Base-by-base conservation (phyloP, 2,329 filamentous ascomycete genomes). In the Fusarium falciforme region DNA sequence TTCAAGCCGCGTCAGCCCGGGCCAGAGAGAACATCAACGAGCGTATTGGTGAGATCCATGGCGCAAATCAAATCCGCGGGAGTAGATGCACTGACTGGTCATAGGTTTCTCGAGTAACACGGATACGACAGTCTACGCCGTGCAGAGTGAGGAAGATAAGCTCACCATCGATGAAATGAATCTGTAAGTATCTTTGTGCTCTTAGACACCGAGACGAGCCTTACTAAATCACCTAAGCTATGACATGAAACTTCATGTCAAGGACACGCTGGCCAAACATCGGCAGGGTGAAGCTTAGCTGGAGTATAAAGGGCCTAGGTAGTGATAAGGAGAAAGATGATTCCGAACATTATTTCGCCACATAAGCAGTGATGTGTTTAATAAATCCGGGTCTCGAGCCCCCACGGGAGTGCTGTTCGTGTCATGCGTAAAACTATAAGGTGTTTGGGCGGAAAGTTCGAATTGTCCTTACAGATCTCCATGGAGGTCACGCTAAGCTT, bases 1-100 rank as follows among this genome's bases (percentile, higher is more conserved):
- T 70, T 0, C 67, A 70, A 22, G 67, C 68, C 17, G 67, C 67
- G 2, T 69, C 66, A 7, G 68, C 40, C n/a, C 66, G 67, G 9
- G 66, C 67, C 3, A 69, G 66, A 4, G 67, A 70, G 52, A 70
- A 70, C 5, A 8, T 70, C 11, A 70, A 70, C 12, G 67, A 70
- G 3, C 57, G 67, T 1, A 70, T 70, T 12, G 67, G 67, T 2
- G 22, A 49, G 44, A 27, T 20, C 6, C 44, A 17, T 17, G 20
- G 12, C 22, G 7, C 27, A 49, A 49, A 44, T 29, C 10, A 40
- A 17, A 44, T 27, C 5, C 16, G 17, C 36, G 5, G 17, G 17
- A 40, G 36, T n/a, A 40, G 36, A 40, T 40, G 9, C 8, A 27
- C 36, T 57, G 20, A 54, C 16, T 11, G 8, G 12, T 40, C 27